Conservation (phyloP, 139 green algal genomes). For the Closterium sp. region DNA sequence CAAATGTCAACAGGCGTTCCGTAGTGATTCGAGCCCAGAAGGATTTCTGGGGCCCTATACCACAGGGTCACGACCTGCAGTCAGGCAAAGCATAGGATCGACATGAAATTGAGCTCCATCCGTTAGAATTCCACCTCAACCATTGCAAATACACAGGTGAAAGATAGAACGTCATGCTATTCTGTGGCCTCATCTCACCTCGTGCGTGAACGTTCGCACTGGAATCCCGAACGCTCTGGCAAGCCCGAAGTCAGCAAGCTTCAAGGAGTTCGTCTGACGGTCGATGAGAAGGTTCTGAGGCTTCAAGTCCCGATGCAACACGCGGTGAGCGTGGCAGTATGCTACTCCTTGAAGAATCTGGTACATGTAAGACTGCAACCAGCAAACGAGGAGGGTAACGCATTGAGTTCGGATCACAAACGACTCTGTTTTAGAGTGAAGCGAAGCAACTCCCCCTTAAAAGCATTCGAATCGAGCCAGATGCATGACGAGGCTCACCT, state of each 20-base stretch:
- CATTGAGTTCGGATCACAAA: not conserved
- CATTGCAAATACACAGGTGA: not conserved
- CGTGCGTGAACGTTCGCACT: constrained; percentile 73
- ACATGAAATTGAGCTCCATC: not conserved
- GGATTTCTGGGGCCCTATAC: constrained; percentile 95
- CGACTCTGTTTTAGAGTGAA: not conserved
- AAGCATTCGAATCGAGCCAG: not conserved
- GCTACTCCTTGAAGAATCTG: constrained; percentile 91
- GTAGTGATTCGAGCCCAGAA: constrained; percentile 91
- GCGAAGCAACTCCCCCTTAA: not conserved
- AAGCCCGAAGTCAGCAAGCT: constrained; percentile 98
- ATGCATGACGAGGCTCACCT: constrained; percentile 59
- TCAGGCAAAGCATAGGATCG: not conserved
- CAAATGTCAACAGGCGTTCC: constrained; percentile 94
- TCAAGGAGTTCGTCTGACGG: constrained; percentile 74
- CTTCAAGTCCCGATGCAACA: constrained; percentile 96
- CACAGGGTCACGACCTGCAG: constrained; percentile 86
- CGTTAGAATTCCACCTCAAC: not conserved
- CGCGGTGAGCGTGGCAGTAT: constrained; percentile 85
- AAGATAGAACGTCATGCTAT: not conserved
- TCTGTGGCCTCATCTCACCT: constrained; percentile 55
- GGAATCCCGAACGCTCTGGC: constrained; percentile 93
- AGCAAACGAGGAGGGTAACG: not conserved
- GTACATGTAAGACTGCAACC: constrained; percentile 82
- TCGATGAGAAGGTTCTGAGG: constrained; percentile 98